Evolutionary conservation across 2,329 filamentous ascomycete species (phyloP).

Genomic region (Pezicula rhizophila): DNA sequence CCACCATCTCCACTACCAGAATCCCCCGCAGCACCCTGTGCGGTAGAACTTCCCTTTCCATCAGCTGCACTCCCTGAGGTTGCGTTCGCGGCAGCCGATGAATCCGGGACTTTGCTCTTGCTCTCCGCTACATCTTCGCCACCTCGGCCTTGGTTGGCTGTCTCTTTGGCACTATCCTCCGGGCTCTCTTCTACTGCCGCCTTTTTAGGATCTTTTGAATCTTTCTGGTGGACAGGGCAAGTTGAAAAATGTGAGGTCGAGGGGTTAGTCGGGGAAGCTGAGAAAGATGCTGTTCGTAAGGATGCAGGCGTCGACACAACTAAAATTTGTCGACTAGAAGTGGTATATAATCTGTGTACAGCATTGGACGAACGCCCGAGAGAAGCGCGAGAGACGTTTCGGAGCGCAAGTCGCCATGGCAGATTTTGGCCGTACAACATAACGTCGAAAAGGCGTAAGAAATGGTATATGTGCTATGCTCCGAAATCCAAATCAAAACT

Average conservation of each 20-base stretch:
- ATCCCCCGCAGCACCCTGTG: constrained; percentile 20
- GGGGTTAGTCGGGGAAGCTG: constrained; percentile 33
- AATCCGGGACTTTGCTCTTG: constrained; percentile 21
- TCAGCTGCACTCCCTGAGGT: constrained; percentile 22
- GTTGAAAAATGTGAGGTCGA: constrained; percentile 40
- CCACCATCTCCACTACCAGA: constrained; percentile 49
- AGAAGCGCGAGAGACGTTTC: constrained; percentile 18
- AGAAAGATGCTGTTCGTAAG: constrained; percentile 57
- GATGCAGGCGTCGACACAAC: constrained; percentile 54
- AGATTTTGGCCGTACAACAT: constrained; percentile 62
- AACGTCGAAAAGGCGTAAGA: constrained; percentile 7
- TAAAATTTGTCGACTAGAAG: constrained; percentile 36
- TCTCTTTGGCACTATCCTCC: constrained; percentile 26
- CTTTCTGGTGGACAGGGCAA: constrained; percentile 45
- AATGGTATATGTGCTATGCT: neutral
- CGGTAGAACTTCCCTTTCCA: constrained; percentile 20
- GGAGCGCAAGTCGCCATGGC: constrained; percentile 55
- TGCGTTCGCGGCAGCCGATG: constrained; percentile 13
- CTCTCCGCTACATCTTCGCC: constrained; percentile 37
- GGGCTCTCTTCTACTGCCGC: constrained; percentile 33
- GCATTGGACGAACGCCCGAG: constrained; percentile 11
- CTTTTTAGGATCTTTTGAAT: constrained; percentile 31
- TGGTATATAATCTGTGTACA: constrained; percentile 19
- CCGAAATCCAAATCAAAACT: neutral
- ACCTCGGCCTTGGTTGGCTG: constrained; percentile 29